Evolutionary conservation across 2,329 filamentous ascomycete genomes (phyloP), one percentile per base, ranked within the genome.

Genomic region (Rutstroemia sp.): DNA sequence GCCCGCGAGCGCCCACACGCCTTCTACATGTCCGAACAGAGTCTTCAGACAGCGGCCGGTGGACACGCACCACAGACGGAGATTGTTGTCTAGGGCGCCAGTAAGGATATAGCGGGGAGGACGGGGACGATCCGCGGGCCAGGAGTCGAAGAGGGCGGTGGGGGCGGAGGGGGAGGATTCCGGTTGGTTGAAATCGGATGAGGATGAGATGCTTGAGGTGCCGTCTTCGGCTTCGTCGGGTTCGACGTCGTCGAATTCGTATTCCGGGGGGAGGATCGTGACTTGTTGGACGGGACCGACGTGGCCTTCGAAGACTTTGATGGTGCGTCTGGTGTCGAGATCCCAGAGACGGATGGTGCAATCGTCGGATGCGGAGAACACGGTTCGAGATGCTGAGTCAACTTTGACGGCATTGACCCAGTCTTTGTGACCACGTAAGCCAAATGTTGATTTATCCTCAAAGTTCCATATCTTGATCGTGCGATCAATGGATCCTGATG

Each of bases 331-430:
- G 1, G 87, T 89, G 68, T 96, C 90, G 38, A 99, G 77, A 66
- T 97, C 92, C 92, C 92, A 96, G 1, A 99, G 78, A 65, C 91
- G 90, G 63, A 95, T 83, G 0, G 88, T 94, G 68, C 90, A 87
- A 70, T 99, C 94, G 69, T 99, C 94, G 0, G 91, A 96, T 1
- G 91, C 91, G 0, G 92, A 96, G 67, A 97, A 87, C 3, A 97
- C 79, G 0, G 92, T 96, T 14, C 90, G 85, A 9, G 90, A 95
- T 1, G 80, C 74, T 0, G 85, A 80, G 70, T 99, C 91, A 39
- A 99, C 82, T 63, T 87, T 87, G 34, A 97, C 92, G n/a, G 89
- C 86, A 72, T 99, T 99, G 66, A 99, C 92, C 89, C 92, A 97
- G 70, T 97, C 92, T 0, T 79, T 83, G 70, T 99, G 94, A 8